Evolutionary conservation across 106 monocot species (phyloP), one percentile per base, ranked within the genome.

Genomic region (Dendrobium nobile): DNA sequence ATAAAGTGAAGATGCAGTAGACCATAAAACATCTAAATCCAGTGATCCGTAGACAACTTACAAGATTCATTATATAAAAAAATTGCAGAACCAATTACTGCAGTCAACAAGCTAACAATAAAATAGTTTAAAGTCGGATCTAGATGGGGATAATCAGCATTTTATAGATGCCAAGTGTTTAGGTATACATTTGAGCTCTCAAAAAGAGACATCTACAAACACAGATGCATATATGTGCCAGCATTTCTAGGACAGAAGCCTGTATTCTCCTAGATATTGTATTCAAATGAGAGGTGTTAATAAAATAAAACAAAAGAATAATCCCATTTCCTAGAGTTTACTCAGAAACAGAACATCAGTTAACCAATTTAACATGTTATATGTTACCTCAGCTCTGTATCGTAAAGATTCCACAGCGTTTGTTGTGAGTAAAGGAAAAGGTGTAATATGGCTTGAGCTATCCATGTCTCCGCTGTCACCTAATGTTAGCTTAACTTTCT

Each of bases 341-440:
- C 33, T 33, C 13, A 37, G 4, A 37, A 70, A 4, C 70, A 70
- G 37, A 70, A 10, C 42, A 61, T 61, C 22, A 61, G 51, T 13
- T 51, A 61, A 22, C 61, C 8, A 51, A 51, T 10, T 51, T 13
- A 47, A 51, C 10, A 13, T 13, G 19, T n/a, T 75, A 20, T 75
- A 83, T 45, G 16, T 83, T 82, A 96, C 96, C 93, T 96, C 87
- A 72, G 90, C 90, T 80, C 96, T 91, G 72, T 96, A 96, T n/a
- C 96, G 78, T 76, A 96, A 80, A 77, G 87, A 82, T 74, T 96
- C 96, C 77, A 96, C 94, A 45, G 96, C 96, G 84, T 88, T 90
- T 80, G 72, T 88, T 27, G 88, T 88, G 44, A 96, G 92, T 42
- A 92, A 84, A 59, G 91, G 88, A 79, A 94, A 96, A 41, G 90